These are phyloP conservation scores for Miscanthus lutarioriparius DNA, from an alignment of 176 grass and related monocot genomes.

Conservation along the genomic window DNA sequence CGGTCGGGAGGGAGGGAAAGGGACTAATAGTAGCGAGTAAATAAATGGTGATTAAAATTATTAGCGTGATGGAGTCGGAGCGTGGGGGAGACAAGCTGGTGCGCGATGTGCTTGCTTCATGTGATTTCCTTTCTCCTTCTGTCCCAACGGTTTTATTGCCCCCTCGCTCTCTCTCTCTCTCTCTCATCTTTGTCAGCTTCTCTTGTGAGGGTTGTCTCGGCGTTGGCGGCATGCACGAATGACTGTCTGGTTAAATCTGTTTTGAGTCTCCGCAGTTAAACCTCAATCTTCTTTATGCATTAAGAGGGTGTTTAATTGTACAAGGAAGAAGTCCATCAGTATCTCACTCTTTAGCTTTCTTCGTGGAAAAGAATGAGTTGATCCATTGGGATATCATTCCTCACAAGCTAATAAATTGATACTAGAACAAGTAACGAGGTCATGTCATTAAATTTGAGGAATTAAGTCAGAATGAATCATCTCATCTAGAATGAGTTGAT, in stretches of 20 bases:
- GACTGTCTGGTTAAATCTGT: background rate
- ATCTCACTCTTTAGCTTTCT: no score
- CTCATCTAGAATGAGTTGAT: no score
- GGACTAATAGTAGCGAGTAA: slow-evolving; percentile 38
- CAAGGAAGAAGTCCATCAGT: no score
- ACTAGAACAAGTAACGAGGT: no score
- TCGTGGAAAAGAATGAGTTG: no score
- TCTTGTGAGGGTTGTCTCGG: background rate
- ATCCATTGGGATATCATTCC: no score
- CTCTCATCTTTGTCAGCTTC: background rate
- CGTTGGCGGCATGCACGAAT: background rate
- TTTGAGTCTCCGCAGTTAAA: background rate
- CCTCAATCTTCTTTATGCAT: background rate
- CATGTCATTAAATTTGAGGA: no score
- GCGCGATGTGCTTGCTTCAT: background rate
- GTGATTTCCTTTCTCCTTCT: background rate
- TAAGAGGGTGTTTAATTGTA: no score
- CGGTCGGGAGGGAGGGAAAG: slow-evolving; percentile 15
- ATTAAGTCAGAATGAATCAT: no score
- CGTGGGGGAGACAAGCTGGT: background rate
- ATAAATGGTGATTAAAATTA: slow-evolving; percentile 33
- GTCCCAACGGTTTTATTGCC: slow-evolving; percentile 4
- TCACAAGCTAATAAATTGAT: no score
- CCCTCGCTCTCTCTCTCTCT: background rate
- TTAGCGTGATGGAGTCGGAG: background rate